Base-by-base conservation (phyloP, 1,139 yeast genomes). In the Nakaseomyces sp. region DNA sequence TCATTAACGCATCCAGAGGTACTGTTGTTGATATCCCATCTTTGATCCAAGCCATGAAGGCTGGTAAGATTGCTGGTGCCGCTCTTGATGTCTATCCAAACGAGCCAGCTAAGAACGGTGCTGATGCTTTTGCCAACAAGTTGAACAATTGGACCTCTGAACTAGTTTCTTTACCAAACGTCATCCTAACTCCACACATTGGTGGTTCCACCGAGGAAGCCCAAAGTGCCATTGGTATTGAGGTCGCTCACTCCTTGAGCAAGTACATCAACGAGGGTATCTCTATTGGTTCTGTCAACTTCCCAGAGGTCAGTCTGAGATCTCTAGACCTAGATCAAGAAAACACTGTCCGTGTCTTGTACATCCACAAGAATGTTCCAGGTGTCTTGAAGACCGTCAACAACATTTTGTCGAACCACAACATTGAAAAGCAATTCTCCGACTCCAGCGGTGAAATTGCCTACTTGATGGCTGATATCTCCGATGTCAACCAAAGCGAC, bases 181-280 rank as follows among this genome's bases (percentile, higher is more conserved):
- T 91, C 46, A 88, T 93, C 51, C 74, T 91, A 61, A 82, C 97
- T 45, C 99, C 99, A 31, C 99, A 91, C 64, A 91, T 91, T 58
- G 99, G 99, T 70, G 98, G 98, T 52, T 88, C 97, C 42, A 91
- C 99, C 41, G 97, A 91, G 69, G 99, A 91, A 72, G 98, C 98
- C 28, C 99, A 91, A 74, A 78, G 88, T 49, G 95, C 97, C 42
- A 91, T 91, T 64, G 98, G 99, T 69, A 73, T 89, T 50, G 99
- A 91, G 71, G 99, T 91, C 48, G 88, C 83, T 47, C 73, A 84
- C 41, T 79, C 95, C 26, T 74, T 91, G 61, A 74, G 89, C 53
- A 87, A 86, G 66, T 93, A 88, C 71, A 83, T 91, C 65, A 91
- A 89, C 68, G 98, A 91, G 72, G 98, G 98, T 71, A 74, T 81